Evolutionary conservation across 2,329 filamentous ascomycete species (phyloP).

Genomic region (Albophoma yamanashiensis): DNA sequence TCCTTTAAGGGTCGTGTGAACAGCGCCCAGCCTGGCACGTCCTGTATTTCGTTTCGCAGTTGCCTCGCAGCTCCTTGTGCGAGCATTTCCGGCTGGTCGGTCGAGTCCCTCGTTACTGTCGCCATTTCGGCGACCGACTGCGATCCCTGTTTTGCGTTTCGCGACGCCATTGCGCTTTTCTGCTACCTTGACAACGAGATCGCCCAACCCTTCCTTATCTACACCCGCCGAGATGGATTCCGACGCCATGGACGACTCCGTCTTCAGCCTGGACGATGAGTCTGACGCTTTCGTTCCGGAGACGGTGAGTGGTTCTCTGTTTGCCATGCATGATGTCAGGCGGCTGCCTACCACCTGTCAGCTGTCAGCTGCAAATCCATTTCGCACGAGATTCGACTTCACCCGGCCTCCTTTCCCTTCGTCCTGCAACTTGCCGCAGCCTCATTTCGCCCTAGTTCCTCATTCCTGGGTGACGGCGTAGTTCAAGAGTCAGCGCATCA

Average conservation of each 20-base stretch:
- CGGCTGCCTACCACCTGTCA: neutral
- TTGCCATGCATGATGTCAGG: neutral
- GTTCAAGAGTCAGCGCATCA: neutral
- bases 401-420: neutral
- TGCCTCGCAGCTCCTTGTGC: conserved; percentile 13
- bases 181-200: conserved; percentile 1
- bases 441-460: neutral
- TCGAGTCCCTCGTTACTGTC: conserved; percentile 7
- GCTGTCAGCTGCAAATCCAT: neutral
- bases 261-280: conserved; percentile 27
- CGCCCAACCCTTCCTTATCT: neutral
- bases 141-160: conserved; percentile 7
- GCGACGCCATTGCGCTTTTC: conserved; percentile 10
- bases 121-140: conserved; percentile 10
- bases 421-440: neutral
- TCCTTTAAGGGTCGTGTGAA: conserved; percentile 11
- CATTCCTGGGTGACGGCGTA: neutral
- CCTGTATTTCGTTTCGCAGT: conserved; percentile 8
- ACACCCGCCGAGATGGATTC: conserved; percentile 38
- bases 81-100: conserved; percentile 10
- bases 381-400: neutral
- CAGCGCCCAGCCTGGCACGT: conserved; percentile 8
- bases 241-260: conserved; percentile 44
- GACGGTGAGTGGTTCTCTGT: conserved; percentile 17
- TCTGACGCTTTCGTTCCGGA: conserved; percentile 31